These are phyloP conservation scores for Russula lepida DNA, from an alignment of 768 basidiomycete genomes.

Conservation along the genomic window DNA sequence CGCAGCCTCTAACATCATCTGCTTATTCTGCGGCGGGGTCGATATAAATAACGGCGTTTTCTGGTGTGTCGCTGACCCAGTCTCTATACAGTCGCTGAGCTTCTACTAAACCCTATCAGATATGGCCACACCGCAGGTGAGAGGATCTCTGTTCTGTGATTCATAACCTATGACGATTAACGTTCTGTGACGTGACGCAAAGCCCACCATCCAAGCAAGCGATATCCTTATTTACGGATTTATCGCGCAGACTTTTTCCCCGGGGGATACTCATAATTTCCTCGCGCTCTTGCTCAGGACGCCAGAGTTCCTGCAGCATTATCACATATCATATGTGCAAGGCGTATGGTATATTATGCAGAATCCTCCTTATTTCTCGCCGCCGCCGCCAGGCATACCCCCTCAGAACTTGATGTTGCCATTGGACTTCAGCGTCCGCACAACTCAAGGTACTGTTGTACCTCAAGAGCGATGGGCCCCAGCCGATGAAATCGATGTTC, in stretches of 20 bases:
- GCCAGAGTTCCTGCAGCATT: background rate
- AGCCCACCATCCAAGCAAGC: background rate
- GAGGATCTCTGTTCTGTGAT: background rate
- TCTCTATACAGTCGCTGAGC: background rate
- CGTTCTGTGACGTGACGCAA: background rate
- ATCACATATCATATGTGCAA: background rate
- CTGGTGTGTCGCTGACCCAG: too few species aligned
- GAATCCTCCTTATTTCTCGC: background rate
- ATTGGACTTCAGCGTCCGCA: background rate
- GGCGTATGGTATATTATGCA: background rate
- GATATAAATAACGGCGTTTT: background rate
- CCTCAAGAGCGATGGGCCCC: slow-evolving; percentile 12
- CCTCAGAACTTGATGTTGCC: background rate
- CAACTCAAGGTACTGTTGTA: background rate
- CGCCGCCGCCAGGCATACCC: background rate
- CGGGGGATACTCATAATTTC: background rate
- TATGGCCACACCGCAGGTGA: background rate
- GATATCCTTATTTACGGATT: slow-evolving; percentile 4
- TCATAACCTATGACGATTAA: background rate
- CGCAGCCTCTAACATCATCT: background rate
- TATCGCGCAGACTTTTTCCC: background rate
- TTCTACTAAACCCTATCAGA: background rate
- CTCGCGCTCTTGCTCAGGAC: background rate
- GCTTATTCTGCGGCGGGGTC: background rate
- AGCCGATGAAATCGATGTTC: slow-evolving; percentile 1